Percentiles rank a stretch among this genome's conserved stretches.
phyloP scores from a whole-genome alignment of 1,284 basidiomycete genomes.

The Sanghuangporus sanghuang region DNA sequence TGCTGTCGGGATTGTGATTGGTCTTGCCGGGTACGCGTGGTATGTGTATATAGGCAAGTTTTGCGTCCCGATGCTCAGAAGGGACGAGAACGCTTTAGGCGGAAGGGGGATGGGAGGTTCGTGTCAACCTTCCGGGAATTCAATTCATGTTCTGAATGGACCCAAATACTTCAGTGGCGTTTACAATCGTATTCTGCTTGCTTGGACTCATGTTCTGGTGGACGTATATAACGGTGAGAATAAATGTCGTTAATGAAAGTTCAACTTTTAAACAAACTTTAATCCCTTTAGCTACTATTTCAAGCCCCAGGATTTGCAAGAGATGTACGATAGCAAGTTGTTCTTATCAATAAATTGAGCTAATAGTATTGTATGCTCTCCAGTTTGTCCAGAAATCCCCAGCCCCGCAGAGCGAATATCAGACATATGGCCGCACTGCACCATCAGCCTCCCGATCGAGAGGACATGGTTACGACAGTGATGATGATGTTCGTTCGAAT shows the following conservation, averaged over 20 bases:
- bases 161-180: conserved; percentile 41
- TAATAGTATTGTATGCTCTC: neutral
- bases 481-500: conserved; percentile 4
- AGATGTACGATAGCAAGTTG: conserved; percentile 42
- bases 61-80: conserved; percentile 57
- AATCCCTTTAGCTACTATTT: conserved; percentile 42
- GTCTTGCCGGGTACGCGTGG: conserved; percentile 51
- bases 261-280: conserved; percentile 11
- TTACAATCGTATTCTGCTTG: conserved; percentile 52
- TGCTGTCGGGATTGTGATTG: conserved; percentile 45
- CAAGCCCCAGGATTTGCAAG: conserved; percentile 66
- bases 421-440: neutral
- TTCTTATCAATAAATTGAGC: neutral
- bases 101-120: conserved; percentile 51
- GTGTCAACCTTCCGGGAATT: conserved; percentile 26
- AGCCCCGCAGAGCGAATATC: conserved; percentile 7
- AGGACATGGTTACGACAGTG: conserved; percentile 2
- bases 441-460: neutral
- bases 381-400: conserved; percentile 9
- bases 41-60: conserved; percentile 72
- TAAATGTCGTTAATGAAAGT: neutral
- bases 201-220: conserved; percentile 68
- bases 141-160: neutral
- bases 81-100: conserved; percentile 34
- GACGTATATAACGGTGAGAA: conserved; percentile 61